Conservation (phyloP, 2,329 filamentous ascomycete genomes). For the Neocucurbitaria cava region DNA sequence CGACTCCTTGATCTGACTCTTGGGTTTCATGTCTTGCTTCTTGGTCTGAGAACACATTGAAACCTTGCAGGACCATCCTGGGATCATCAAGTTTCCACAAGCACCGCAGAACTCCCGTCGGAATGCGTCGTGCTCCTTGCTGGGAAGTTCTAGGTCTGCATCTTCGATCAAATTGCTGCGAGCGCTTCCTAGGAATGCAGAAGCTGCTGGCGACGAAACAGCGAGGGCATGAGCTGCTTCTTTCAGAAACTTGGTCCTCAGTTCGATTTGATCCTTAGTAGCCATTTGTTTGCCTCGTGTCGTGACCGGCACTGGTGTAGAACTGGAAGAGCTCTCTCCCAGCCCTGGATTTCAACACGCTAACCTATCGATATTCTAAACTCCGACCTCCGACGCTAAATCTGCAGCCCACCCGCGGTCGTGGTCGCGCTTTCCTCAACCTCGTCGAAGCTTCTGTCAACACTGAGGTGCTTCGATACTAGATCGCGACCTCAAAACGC, state of each 20-base stretch:
- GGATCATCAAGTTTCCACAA: constrained; percentile 48
- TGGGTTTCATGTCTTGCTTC: constrained; percentile 1
- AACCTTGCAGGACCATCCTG: constrained; percentile 45
- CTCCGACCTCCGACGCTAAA: constrained; percentile 36
- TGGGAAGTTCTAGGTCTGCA: constrained; percentile 29
- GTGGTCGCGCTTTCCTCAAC: constrained; percentile 12
- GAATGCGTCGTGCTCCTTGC: constrained; percentile 39
- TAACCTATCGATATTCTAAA: constrained; percentile 18
- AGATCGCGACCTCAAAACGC: constrained; percentile 4
- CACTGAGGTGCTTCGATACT: background rate
- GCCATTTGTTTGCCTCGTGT: constrained; percentile 28
- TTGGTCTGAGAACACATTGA: constrained; percentile 8
- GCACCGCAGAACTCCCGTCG: constrained; percentile 44
- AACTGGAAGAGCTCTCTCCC: constrained; percentile 16
- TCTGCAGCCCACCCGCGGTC: constrained; percentile 16
- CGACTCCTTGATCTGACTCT: constrained; percentile 4
- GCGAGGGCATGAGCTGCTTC: constrained; percentile 43
- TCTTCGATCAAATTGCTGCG: constrained; percentile 38
- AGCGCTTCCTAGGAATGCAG: constrained; percentile 40
- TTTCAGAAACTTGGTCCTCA: constrained; percentile 41
- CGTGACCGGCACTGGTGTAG: constrained; percentile 6
- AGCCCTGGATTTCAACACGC: no score
- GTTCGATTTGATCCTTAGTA: constrained; percentile 18
- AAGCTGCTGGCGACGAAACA: constrained; percentile 40
- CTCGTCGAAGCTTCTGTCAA: background rate